phyloP scores from a whole-genome alignment of 2,329 filamentous ascomycete species.

The Colletotrichum tropicicola region DNA sequence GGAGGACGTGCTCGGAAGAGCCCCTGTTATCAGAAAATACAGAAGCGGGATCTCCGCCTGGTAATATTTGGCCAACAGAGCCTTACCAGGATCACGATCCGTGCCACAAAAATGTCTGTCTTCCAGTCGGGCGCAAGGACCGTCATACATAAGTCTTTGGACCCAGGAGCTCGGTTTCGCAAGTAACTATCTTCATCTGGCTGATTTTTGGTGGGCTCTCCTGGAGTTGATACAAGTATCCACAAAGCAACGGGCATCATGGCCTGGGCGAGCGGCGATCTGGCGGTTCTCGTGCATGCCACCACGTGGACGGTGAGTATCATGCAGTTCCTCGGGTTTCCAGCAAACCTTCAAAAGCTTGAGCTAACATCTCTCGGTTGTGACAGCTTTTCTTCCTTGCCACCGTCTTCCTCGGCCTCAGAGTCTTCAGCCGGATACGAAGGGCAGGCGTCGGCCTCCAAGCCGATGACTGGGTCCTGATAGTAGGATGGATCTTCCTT shows the following conservation, averaged over 20 bases:
- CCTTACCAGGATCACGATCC: too few species aligned
- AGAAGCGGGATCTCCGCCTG: too few species aligned
- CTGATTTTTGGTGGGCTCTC: neutral
- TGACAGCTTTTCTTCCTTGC: neutral
- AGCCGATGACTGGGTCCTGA: slow-evolving; percentile 41
- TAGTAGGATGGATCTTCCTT: slow-evolving; percentile 37
- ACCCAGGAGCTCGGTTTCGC: neutral
- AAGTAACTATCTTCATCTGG: neutral
- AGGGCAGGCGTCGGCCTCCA: slow-evolving; percentile 34
- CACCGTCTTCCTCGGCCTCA: slow-evolving; percentile 25
- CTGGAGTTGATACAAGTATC: neutral
- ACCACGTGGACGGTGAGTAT: slow-evolving; percentile 1
- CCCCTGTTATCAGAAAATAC: neutral
- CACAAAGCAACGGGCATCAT: neutral
- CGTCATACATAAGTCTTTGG: neutral
- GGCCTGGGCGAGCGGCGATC: neutral
- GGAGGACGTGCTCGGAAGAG: neutral
- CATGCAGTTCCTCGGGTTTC: neutral
- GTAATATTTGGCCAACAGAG: too few species aligned
- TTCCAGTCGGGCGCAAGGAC: too few species aligned
- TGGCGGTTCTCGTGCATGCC: neutral
- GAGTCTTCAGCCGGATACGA: slow-evolving; percentile 33
- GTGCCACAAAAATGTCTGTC: too few species aligned
- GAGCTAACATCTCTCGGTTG: neutral
- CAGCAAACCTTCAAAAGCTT: neutral